Conservation (phyloP, 148 eudicot genomes). For the Rhododendron mucronatum region DNA sequence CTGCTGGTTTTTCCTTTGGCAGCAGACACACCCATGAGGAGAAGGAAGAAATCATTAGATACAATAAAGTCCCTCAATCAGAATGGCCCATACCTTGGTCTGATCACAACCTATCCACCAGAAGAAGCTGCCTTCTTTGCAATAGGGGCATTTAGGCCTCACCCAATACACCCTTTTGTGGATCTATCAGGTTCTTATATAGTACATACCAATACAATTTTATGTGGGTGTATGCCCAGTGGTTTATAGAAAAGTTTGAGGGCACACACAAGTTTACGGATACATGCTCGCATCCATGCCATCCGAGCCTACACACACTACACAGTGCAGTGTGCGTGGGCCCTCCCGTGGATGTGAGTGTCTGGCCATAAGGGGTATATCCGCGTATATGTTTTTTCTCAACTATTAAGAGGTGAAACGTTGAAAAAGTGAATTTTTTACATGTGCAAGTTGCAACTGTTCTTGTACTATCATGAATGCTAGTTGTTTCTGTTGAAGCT, state of each 20-base stretch:
- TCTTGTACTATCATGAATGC: neutral
- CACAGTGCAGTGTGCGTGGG: no score
- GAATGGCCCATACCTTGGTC: conserved; percentile 22
- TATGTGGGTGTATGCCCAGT: no score
- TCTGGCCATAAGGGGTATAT: neutral
- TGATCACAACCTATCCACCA: conserved; percentile 16
- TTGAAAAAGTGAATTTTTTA: neutral
- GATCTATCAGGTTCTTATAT: conserved; percentile 16
- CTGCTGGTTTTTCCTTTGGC: neutral
- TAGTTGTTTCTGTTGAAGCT: neutral
- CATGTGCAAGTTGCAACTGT: neutral
- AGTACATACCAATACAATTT: no score
- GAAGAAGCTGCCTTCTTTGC: conserved; percentile 24
- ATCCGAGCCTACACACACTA: no score
- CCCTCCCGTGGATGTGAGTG: no score
- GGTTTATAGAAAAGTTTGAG: no score
- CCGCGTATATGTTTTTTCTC: neutral
- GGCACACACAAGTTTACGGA: no score
- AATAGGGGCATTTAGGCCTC: conserved; percentile 6
- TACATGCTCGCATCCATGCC: no score
- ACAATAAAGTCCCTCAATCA: conserved; percentile 4
- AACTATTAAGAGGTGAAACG: neutral
- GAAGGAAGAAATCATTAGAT: conserved; percentile 1
- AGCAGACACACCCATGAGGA: neutral
- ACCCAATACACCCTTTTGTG: conserved; percentile 14